Conservation (phyloP, 805 yeast species). For the Candida loeiensis region DNA sequence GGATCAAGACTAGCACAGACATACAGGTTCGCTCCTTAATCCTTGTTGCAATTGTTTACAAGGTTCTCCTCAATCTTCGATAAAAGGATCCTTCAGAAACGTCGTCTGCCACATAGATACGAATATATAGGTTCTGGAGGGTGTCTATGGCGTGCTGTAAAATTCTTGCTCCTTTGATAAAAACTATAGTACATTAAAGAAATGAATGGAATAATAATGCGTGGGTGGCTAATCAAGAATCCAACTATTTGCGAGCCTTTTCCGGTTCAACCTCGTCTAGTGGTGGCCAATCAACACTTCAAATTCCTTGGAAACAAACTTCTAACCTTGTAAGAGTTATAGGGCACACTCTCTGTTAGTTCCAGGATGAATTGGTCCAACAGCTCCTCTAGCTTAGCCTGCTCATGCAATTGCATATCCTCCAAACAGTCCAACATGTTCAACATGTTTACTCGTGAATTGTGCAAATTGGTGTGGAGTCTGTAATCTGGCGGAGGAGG, state of each 20-base stretch:
- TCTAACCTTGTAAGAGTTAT: conserved; percentile 8
- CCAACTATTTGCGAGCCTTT: neutral
- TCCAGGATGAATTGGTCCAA: conserved; percentile 4
- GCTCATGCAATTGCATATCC: conserved; percentile 8
- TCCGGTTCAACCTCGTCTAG: neutral
- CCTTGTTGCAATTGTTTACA: too few relatives aligned
- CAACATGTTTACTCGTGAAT: conserved; percentile 5
- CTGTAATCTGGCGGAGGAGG: conserved; percentile 9
- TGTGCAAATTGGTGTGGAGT: conserved; percentile 4
- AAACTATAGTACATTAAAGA: too few relatives aligned
- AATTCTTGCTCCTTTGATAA: too few relatives aligned
- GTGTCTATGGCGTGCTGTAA: too few relatives aligned
- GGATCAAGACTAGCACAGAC: too few relatives aligned
- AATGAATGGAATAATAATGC: too few relatives aligned
- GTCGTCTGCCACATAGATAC: too few relatives aligned
- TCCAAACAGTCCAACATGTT: conserved; percentile 10
- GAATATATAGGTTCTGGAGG: too few relatives aligned
- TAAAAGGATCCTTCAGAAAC: too few relatives aligned
- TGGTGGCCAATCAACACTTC: neutral
- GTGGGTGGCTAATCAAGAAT: too few relatives aligned
- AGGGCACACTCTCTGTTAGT: conserved; percentile 4
- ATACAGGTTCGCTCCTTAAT: too few relatives aligned
- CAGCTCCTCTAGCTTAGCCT: conserved; percentile 3
- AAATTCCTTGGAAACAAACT: conserved; percentile 7
- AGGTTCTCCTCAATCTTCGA: too few relatives aligned